Percentiles rank a stretch among this genome's conserved stretches.
These are phyloP conservation scores for Sideroxylon spinosum DNA, from an alignment of 179 eudicot species.

Conservation along the genomic window DNA sequence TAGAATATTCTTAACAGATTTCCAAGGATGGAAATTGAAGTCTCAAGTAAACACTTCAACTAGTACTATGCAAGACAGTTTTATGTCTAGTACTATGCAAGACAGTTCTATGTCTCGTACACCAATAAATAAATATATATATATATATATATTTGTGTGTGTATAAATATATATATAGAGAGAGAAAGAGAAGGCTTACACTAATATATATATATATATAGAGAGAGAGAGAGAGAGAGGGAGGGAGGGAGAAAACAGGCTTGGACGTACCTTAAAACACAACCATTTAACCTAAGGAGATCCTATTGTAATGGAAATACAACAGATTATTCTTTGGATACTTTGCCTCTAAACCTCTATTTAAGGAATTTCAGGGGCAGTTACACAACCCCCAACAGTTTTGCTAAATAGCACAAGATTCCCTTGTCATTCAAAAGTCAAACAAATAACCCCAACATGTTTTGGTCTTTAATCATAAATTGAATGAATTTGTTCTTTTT, in stretches of 20 bases:
- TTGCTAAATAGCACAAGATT: too few relatives aligned
- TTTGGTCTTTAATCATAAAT: too few relatives aligned
- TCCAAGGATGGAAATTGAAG: not conserved
- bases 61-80: not conserved
- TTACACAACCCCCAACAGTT: too few relatives aligned
- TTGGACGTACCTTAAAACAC: not conserved
- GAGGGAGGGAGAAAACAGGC: not conserved
- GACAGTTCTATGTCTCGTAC: too few relatives aligned
- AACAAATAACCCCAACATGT: too few relatives aligned
- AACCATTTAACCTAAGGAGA: not conserved
- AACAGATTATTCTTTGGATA: not conserved
- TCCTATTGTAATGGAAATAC: not conserved
- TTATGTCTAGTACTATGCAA: not conserved
- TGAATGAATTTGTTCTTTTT: too few relatives aligned
- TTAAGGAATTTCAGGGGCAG: too few relatives aligned
- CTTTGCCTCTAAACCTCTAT: not conserved
- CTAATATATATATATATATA: not conserved
- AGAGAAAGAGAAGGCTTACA: too few relatives aligned
- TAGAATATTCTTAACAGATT: not conserved
- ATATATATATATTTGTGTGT: not conserved
- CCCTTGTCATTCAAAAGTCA: too few relatives aligned
- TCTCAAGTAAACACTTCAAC: constrained; percentile 9
- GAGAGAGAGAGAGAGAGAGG: not conserved
- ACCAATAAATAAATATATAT: too few relatives aligned
- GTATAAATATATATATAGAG: not conserved